Conservation (phyloP, 179 eudicot genomes). For the Heliamphora pulchella region DNA sequence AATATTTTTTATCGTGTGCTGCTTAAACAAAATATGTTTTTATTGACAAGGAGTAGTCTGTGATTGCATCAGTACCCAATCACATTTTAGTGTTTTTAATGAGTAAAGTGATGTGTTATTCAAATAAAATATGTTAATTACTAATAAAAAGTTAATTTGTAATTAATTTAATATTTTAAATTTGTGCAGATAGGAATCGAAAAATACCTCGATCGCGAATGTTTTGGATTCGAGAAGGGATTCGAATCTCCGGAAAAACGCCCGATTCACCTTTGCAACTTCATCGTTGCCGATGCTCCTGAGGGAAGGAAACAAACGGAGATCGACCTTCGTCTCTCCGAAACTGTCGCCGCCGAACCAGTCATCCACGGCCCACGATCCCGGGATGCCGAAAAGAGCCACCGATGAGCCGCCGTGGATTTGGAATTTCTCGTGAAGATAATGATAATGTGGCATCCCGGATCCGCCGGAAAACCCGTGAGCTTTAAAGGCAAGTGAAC, state of each 20-base stretch:
- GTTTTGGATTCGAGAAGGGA: slow-evolving; percentile 31
- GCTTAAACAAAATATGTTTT: too few relatives aligned
- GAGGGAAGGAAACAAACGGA: slow-evolving; percentile 50
- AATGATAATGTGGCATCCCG: background rate
- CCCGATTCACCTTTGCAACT: slow-evolving; percentile 45
- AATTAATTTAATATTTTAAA: too few relatives aligned
- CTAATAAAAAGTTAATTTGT: too few relatives aligned
- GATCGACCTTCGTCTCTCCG: slow-evolving; percentile 39
- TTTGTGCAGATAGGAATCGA: background rate
- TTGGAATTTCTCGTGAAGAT: slow-evolving; percentile 24
- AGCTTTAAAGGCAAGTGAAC: slow-evolving; percentile 43
- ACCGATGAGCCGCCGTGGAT: slow-evolving; percentile 21
- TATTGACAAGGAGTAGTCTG: too few relatives aligned
- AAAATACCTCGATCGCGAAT: slow-evolving; percentile 50
- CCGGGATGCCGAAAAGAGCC: slow-evolving; percentile 48
- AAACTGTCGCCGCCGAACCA: slow-evolving; percentile 43
- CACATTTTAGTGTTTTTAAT: too few relatives aligned
- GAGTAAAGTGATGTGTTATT: too few relatives aligned
- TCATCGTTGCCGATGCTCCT: slow-evolving; percentile 43
- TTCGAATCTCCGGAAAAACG: slow-evolving; percentile 46
- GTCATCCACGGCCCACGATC: slow-evolving; percentile 51
- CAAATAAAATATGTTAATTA: too few relatives aligned
- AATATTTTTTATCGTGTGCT: too few relatives aligned
- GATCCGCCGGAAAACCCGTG: slow-evolving; percentile 40
- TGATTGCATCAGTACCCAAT: too few relatives aligned